Evolutionary conservation across 192 early-diverging fungal genomes (phyloP).

Genomic region (Coemansia sp.): DNA sequence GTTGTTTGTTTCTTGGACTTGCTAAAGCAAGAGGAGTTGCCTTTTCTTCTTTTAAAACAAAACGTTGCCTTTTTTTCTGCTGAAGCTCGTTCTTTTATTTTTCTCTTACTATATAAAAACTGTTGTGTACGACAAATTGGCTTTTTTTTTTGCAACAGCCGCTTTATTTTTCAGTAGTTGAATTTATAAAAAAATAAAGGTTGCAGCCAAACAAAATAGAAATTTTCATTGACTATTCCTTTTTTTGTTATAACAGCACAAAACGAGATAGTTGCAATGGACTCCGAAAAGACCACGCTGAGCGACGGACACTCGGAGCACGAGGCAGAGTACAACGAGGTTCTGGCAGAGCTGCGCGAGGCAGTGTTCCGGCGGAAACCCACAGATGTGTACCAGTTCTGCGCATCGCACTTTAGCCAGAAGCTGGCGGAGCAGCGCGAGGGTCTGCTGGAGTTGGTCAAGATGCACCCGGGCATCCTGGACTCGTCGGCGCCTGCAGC

Average conservation of each 20-base stretch:
- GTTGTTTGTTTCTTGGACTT: background rate
- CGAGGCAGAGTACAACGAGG: constrained; percentile 58
- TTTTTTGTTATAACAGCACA: too few relatives aligned
- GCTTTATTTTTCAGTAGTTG: too few relatives aligned
- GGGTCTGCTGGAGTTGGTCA: constrained; percentile 46
- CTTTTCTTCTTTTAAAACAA: too few relatives aligned
- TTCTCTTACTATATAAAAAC: too few relatives aligned
- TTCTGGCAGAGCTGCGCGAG: constrained; percentile 84
- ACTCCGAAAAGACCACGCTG: constrained; percentile 51
- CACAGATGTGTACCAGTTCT: constrained; percentile 89
- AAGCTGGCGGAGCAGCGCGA: constrained; percentile 82
- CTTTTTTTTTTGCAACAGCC: too few relatives aligned
- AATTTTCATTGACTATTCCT: too few relatives aligned
- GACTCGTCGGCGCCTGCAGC: constrained; percentile 13
- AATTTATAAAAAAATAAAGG: too few relatives aligned
- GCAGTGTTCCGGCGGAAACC: constrained; percentile 78
- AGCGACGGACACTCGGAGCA: constrained; percentile 45
- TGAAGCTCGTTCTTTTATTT: too few relatives aligned
- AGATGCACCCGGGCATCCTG: constrained; percentile 50
- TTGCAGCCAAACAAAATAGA: too few relatives aligned
- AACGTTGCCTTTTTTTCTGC: too few relatives aligned
- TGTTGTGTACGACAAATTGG: too few relatives aligned
- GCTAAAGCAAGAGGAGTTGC: too few relatives aligned
- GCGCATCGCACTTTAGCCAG: constrained; percentile 84
- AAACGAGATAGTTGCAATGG: constrained; percentile 15